Base-by-base conservation (phyloP, 169 alveolate genomes). In the Plasmodium blacklocki region DNA sequence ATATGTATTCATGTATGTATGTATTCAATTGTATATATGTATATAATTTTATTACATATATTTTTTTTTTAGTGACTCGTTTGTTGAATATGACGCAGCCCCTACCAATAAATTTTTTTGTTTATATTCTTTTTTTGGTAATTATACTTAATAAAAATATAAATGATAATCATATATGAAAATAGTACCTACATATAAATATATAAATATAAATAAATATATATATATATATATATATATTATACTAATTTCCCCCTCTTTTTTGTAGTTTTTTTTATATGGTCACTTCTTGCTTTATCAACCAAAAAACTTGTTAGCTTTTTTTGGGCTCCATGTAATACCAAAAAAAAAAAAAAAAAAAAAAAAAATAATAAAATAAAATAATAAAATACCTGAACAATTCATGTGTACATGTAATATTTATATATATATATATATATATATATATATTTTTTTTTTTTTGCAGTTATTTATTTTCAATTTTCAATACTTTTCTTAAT, bases 101-200 rank as follows among this genome's bases (percentile, higher is more conserved):
- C 88, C 88, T n/a, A 62, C 76, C 15, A 75, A 60, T 43, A 75
- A 63, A 29, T 43, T 49, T 15, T 75, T 75, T 68, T 75, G 29
- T 62, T 67, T 75, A 60, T 75, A 75, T 18, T 47, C 68, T 6
- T 21, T 23, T 49, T 18, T 56, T 9, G 88, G 88, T 75, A 75
- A 23, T 32, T 32, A 32, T 1, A 32, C 45, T 32, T 49, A 6
- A 7, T 3, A 63, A 7, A 4, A 23, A 23, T 21, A 32, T 32
- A 32, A 32, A 32, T 32, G 45, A 32, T 32, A 32, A 32, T 32
- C 45, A 32, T 14, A 52, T 52, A 52, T 52, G 7, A 9, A 52
- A 5, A 52, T 52, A 52, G 11, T 12, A 14, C 62, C 7, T 11
- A 52, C 62, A 50, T 0, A 50, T 50, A 12, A 12, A 50, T 6